phyloP scores from a whole-genome alignment of 768 basidiomycete species.

The Kwoniella pini region DNA sequence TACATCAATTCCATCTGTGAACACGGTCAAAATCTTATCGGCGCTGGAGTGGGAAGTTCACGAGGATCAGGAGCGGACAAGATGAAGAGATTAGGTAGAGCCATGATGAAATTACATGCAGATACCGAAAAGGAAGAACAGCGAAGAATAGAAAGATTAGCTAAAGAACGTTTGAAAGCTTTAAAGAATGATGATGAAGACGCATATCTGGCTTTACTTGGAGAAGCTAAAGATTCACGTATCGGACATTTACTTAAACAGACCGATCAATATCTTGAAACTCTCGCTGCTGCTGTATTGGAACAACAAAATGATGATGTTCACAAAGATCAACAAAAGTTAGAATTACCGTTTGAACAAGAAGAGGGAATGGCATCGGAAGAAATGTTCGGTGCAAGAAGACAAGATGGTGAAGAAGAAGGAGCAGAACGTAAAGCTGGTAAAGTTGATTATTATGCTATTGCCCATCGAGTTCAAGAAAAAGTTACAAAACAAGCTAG shows the following conservation, averaged over 20 bases:
- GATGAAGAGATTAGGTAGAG: slow-evolving; percentile 65
- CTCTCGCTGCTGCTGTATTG: slow-evolving; percentile 87
- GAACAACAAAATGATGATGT: slow-evolving; percentile 79
- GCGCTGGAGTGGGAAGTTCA: slow-evolving; percentile 62
- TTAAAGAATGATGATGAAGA: slow-evolving; percentile 98
- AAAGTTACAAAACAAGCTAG: slow-evolving; percentile 62
- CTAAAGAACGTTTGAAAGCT: slow-evolving; percentile 96
- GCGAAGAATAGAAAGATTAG: slow-evolving; percentile 90
- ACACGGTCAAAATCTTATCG: slow-evolving; percentile 73
- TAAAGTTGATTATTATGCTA: slow-evolving; percentile 93
- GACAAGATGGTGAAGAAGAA: slow-evolving; percentile 61
- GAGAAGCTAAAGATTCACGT: slow-evolving; percentile 97
- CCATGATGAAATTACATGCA: slow-evolving; percentile 78
- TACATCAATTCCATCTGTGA: slow-evolving; percentile 82
- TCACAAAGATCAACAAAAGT: slow-evolving; percentile 50
- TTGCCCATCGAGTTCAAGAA: slow-evolving; percentile 90
- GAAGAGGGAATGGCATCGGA: slow-evolving; percentile 77
- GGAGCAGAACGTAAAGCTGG: slow-evolving; percentile 62
- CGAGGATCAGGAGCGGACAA: slow-evolving; percentile 66
- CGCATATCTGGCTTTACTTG: slow-evolving; percentile 98
- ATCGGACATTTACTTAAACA: slow-evolving; percentile 94
- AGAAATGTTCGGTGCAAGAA: slow-evolving; percentile 84
- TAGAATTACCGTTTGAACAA: slow-evolving; percentile 59
- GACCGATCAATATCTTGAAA: slow-evolving; percentile 92
- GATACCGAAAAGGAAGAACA: slow-evolving; percentile 97